Evolutionary conservation across 2,329 filamentous ascomycete species (phyloP), one percentile per base, ranked within the genome.

Genomic region (Teratosphaeriaceae sp.): DNA sequence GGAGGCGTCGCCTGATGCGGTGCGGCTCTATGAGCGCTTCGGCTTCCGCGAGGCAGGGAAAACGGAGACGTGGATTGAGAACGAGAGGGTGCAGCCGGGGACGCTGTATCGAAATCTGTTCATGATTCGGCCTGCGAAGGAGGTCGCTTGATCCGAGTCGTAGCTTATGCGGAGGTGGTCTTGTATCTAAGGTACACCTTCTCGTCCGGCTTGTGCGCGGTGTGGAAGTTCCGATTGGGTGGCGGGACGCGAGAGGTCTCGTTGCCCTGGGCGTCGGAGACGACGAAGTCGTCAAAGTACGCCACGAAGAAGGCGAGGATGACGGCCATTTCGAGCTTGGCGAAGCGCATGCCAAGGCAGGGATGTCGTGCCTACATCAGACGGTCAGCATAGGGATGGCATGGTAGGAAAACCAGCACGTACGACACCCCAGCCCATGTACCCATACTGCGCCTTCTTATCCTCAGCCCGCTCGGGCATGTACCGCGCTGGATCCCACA

Each of bases 401-500:
- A 38, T 7, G 19, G 13, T 7, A 5, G 35, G 3, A 3, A 24
- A 27, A 23, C 20, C n/a, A 19, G 18, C n/a, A 27, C 37, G 16
- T 30, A 39, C 49, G 30, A 38, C 42, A 46, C 56, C 57, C 65
- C 66, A 69, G 3, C 63, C 65, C 11, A 65, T 40, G 44, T 47
- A 68, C 1, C 37, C 64, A 45, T 65, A 58, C 4, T 45, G 44
- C 16, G 52, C 53, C 52, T 66, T 65, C 57, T 68, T 68, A 50
- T 75, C 72, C 50, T 78, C 73, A 2, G 65, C 71, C 16, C 69
- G 55, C 1, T 66, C 70, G 1, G 67, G 63, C 1, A 72, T 45
- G 51, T 71, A 78, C 11, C 75, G 59, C 3, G 58, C 56, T 0
- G 76, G 76, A 50, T 78, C 72, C 70, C 71, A 79, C 5, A 59